These are phyloP conservation scores for Rhazya stricta DNA, from an alignment of 257 asterid genomes.

Conservation along the genomic window DNA sequence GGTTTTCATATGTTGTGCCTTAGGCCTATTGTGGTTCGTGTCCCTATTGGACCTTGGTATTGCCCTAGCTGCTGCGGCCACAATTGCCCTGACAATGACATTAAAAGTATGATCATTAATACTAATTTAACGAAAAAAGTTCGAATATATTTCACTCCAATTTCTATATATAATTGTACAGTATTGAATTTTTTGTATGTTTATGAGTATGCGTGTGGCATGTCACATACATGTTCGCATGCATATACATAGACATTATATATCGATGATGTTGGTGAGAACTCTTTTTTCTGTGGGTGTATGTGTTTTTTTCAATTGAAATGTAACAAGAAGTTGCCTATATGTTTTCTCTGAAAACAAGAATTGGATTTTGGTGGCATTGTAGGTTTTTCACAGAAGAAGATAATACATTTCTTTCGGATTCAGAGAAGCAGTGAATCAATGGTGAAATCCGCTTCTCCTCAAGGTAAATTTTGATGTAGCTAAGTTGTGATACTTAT, in stretches of 20 bases:
- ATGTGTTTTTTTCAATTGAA: neutral
- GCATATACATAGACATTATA: neutral
- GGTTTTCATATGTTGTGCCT: constrained; percentile 72
- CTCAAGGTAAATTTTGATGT: constrained; percentile 49
- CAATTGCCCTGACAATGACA: constrained; percentile 23
- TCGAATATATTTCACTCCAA: neutral
- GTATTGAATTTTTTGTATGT: neutral
- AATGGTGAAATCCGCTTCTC: constrained; percentile 31
- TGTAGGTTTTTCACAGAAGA: constrained; percentile 70
- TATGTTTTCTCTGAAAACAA: neutral
- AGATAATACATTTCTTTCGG: constrained; percentile 61
- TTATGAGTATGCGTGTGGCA: constrained; percentile 2
- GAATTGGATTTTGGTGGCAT: neutral
- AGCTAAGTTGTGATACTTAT: neutral
- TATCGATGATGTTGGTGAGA: neutral
- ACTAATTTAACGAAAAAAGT: neutral
- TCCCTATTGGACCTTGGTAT: constrained; percentile 72
- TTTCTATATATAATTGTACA: neutral
- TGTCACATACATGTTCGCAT: constrained; percentile 1
- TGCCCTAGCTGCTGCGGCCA: constrained; percentile 59
- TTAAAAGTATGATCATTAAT: constrained; percentile 44
- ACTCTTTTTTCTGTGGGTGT: neutral
- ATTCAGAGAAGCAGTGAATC: constrained; percentile 49
- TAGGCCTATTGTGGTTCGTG: constrained; percentile 67
- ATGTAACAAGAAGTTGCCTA: neutral